Conservation (phyloP, 192 early-diverging fungal genomes). For the Coemansia sp. region DNA sequence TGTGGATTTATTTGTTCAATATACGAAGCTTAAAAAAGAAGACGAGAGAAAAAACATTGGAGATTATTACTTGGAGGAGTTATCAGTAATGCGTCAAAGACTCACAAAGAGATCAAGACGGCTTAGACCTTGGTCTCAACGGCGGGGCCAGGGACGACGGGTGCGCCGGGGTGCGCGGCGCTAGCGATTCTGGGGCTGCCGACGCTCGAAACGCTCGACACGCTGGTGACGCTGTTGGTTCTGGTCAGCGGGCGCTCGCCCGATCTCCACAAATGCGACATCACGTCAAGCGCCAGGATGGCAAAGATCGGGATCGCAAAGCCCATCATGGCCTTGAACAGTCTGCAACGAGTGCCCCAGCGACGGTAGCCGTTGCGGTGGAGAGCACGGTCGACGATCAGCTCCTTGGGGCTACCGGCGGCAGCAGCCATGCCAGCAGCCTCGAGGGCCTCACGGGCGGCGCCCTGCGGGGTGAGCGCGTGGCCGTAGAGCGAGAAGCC, state of each 20-base stretch:
- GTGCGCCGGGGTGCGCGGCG: slow-evolving; percentile 17
- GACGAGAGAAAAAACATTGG: slow-evolving; percentile 1
- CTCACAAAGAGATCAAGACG: neutral
- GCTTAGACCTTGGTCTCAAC: slow-evolving; percentile 49
- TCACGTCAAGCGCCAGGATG: slow-evolving; percentile 35
- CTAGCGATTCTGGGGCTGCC: slow-evolving; percentile 25
- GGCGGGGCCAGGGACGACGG: slow-evolving; percentile 14
- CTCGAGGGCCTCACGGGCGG: slow-evolving; percentile 25
- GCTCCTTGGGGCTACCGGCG: slow-evolving; percentile 4
- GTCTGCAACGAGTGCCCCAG: slow-evolving; percentile 36
- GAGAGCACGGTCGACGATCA: slow-evolving; percentile 16
- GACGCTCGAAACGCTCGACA: slow-evolving; percentile 30
- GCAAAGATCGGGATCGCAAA: slow-evolving; percentile 49
- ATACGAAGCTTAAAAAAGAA: neutral
- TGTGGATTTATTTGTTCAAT: slow-evolving; percentile 1
- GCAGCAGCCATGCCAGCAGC: slow-evolving; percentile 1
- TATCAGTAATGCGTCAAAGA: slow-evolving; percentile 2
- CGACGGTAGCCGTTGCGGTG: slow-evolving; percentile 34
- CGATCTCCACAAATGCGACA: slow-evolving; percentile 36
- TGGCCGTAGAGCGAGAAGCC: slow-evolving; percentile 50
- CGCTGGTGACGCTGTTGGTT: slow-evolving; percentile 17
- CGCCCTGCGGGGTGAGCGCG: slow-evolving; percentile 36
- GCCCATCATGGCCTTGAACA: slow-evolving; percentile 47
- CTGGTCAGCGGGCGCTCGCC: slow-evolving; percentile 8
- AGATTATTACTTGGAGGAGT: too few relatives aligned